Percentiles rank a stretch among this genome's conserved stretches.
Conservation (phyloP, 2,329 filamentous ascomycete genomes). For the Metarhizium guizhouense region DNA sequence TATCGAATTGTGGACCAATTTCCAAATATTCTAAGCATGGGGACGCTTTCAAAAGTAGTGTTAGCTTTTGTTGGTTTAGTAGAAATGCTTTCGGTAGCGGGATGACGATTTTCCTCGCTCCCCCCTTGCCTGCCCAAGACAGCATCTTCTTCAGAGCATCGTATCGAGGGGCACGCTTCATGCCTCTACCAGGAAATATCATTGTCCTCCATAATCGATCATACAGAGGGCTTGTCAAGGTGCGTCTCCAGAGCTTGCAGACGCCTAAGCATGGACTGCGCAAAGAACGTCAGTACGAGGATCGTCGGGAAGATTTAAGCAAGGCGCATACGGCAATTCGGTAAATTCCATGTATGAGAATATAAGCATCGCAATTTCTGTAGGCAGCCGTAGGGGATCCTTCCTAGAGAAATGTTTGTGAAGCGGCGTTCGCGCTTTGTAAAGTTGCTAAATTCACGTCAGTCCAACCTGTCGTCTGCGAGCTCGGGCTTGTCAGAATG, state of each 20-base stretch:
- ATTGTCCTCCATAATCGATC: conserved; percentile 23
- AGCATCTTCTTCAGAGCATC: conserved; percentile 19
- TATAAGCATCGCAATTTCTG: conserved; percentile 27
- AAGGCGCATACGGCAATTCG: conserved; percentile 18
- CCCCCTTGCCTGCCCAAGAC: conserved; percentile 21
- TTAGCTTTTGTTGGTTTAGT: conserved; percentile 21
- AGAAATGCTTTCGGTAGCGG: conserved; percentile 16
- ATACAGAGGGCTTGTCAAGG: conserved; percentile 19
- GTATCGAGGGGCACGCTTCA: conserved; percentile 14
- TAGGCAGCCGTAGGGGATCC: conserved; percentile 27
- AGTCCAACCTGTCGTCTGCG: background rate
- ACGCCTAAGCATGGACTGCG: conserved; percentile 23
- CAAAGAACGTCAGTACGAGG: conserved; percentile 1
- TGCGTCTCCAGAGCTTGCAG: conserved; percentile 22
- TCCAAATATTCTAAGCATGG: conserved; percentile 18
- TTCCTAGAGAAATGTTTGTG: conserved; percentile 22
- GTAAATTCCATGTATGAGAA: conserved; percentile 25
- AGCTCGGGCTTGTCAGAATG: background rate
- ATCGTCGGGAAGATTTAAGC: background rate
- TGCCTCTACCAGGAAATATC: conserved; percentile 15
- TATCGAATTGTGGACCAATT: conserved; percentile 9
- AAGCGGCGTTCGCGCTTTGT: conserved; percentile 23
- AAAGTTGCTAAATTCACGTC: conserved; percentile 20
- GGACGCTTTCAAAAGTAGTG: conserved; percentile 16
- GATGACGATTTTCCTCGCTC: conserved; percentile 19